These are phyloP conservation scores for Eucalyptus urophylla DNA, from an alignment of 345 rosid genomes.

Conservation along the genomic window DNA sequence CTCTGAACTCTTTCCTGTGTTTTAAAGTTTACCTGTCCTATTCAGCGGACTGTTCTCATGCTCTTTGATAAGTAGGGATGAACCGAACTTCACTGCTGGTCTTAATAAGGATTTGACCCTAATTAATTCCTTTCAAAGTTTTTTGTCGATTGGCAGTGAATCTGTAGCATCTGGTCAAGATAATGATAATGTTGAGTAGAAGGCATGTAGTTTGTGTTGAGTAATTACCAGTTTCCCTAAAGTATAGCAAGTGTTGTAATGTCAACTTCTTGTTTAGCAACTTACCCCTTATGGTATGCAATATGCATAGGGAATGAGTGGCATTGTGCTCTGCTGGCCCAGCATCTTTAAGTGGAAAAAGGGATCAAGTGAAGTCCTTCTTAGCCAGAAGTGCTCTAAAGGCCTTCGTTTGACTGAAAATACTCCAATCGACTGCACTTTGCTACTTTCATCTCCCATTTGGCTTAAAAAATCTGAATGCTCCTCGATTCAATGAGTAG, in stretches of 20 bases:
- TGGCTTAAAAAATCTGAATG: neutral
- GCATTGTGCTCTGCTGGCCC: neutral
- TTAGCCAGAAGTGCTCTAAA: neutral
- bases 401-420: neutral
- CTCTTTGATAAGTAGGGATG: neutral
- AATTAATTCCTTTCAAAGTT: neutral
- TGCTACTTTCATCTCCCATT: neutral
- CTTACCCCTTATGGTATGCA: neutral
- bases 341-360: neutral
- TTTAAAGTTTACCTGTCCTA: neutral
- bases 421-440: neutral
- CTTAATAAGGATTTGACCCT: neutral
- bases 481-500: neutral
- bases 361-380: neutral
- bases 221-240: neutral
- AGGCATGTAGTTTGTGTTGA: neutral
- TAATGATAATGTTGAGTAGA: neutral
- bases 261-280: neutral
- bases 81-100: neutral
- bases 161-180: neutral
- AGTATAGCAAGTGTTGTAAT: neutral
- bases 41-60: neutral
- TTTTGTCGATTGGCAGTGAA: neutral
- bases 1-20: neutral
- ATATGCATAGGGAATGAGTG: neutral